phyloP scores from a whole-genome alignment of 129 eudicot species.

The Pseudognaphalium luteoalbum region DNA sequence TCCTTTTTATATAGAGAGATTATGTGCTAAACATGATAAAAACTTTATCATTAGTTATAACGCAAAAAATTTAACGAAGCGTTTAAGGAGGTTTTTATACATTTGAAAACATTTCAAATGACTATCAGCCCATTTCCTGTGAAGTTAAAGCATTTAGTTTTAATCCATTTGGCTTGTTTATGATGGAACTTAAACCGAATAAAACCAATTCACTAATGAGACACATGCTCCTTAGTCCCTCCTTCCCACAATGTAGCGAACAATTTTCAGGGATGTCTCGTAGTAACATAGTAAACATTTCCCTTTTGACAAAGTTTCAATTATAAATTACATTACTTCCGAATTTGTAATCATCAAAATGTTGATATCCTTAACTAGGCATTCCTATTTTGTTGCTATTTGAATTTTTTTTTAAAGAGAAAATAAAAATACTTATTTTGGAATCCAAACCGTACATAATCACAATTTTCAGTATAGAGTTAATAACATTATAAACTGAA shows the following conservation, averaged over 20 bases:
- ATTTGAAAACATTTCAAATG: not conserved
- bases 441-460: not conserved
- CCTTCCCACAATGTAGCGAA: not conserved
- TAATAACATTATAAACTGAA: not conserved
- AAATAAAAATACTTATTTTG: not conserved
- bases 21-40: too few species aligned
- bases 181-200: not conserved
- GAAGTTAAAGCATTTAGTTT: not conserved
- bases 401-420: not conserved
- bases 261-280: not conserved
- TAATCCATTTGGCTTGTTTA: not conserved
- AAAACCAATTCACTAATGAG: not conserved
- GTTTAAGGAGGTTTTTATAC: not conserved
- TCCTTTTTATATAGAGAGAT: not conserved
- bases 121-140: not conserved
- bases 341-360: not conserved
- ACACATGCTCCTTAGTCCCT: not conserved
- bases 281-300: not conserved
- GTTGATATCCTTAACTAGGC: not conserved
- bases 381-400: not conserved
- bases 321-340: not conserved
- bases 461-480: slow-evolving; percentile 1
- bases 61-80: too few species aligned
- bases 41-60: too few species aligned
- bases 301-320: not conserved